These are phyloP conservation scores for Stentor roeselii DNA, from an alignment of 73 alveolate genomes.

Conservation along the genomic window DNA sequence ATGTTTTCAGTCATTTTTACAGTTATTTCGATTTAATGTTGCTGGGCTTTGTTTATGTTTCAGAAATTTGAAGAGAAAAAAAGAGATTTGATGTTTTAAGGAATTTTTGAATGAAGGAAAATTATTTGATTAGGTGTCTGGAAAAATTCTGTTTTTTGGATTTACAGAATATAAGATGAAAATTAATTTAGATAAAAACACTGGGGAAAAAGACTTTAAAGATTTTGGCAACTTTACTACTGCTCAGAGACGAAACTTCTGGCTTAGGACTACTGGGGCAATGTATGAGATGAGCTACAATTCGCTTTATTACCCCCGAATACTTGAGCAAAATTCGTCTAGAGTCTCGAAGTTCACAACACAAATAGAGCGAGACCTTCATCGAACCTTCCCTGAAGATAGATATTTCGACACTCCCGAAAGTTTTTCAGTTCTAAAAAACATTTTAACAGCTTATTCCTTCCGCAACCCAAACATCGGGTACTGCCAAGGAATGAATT, in stretches of 20 bases:
- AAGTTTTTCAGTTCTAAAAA: slow-evolving; percentile 51
- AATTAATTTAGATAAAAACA: too few relatives aligned
- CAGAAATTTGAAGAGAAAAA: too few relatives aligned
- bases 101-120: too few relatives aligned
- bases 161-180: too few relatives aligned
- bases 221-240: not conserved
- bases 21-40: too few relatives aligned
- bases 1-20: slow-evolving; percentile 28
- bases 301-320: not conserved
- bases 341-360: not conserved
- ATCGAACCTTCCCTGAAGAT: slow-evolving; percentile 76
- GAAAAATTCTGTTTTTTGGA: too few relatives aligned
- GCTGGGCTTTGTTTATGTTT: too few relatives aligned
- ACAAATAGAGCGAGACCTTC: slow-evolving; percentile 76
- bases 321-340: not conserved
- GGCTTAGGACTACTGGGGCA: slow-evolving; percentile 14
- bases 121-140: not conserved
- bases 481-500: slow-evolving; percentile 88
- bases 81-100: too few relatives aligned
- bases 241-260: slow-evolving; percentile 17
- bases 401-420: slow-evolving; percentile 42
- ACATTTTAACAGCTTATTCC: slow-evolving; percentile 65
- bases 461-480: slow-evolving; percentile 87
- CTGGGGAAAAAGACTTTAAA: not conserved
- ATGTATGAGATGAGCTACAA: not conserved